Evolutionary conservation across 768 basidiomycete genomes (phyloP).

Genomic region (Rossbeevera mucosa): DNA sequence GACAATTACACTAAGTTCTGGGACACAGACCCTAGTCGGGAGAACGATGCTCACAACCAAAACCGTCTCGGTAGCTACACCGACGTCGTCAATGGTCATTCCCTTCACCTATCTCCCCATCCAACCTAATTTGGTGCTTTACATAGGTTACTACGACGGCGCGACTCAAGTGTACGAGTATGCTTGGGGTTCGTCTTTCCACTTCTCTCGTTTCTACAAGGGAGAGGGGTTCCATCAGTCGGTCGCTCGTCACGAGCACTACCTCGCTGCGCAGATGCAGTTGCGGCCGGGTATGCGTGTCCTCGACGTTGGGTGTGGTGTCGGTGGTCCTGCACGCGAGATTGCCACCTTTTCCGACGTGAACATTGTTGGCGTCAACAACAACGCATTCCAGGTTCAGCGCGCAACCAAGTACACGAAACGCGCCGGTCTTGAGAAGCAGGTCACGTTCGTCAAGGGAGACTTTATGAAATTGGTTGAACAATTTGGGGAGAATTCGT

Average conservation of each 20-base stretch:
- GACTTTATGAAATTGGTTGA: conserved; percentile 96
- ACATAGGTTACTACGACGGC: conserved; percentile 92
- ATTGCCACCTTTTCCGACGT: conserved; percentile 90
- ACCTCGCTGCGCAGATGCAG: conserved; percentile 82
- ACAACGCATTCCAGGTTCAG: conserved; percentile 92
- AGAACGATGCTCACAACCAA: conserved; percentile 59
- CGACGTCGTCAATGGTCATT: conserved; percentile 86
- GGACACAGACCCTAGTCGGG: conserved; percentile 75
- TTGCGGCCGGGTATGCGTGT: conserved; percentile 91
- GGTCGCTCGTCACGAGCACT: conserved; percentile 92
- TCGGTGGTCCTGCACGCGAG: conserved; percentile 94
- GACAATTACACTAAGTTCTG: conserved; percentile 89
- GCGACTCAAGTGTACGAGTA: conserved; percentile 95
- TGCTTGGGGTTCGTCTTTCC: conserved; percentile 89
- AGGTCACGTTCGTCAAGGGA: conserved; percentile 82
- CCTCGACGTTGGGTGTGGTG: conserved; percentile 96
- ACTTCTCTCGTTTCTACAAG: conserved; percentile 95
- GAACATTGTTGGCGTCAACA: conserved; percentile 83
- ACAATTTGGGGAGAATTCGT: conserved; percentile 87
- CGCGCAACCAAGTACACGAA: conserved; percentile 83
- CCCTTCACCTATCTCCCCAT: neutral
- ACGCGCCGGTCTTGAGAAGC: conserved; percentile 66
- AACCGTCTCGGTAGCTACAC: conserved; percentile 79
- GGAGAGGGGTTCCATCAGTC: conserved; percentile 74
- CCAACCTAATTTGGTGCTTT: neutral